Percentiles rank a stretch among this genome's conserved stretches.
Conservation (phyloP, 2,329 filamentous ascomycete species). For the Canariomyces notabilis region DNA sequence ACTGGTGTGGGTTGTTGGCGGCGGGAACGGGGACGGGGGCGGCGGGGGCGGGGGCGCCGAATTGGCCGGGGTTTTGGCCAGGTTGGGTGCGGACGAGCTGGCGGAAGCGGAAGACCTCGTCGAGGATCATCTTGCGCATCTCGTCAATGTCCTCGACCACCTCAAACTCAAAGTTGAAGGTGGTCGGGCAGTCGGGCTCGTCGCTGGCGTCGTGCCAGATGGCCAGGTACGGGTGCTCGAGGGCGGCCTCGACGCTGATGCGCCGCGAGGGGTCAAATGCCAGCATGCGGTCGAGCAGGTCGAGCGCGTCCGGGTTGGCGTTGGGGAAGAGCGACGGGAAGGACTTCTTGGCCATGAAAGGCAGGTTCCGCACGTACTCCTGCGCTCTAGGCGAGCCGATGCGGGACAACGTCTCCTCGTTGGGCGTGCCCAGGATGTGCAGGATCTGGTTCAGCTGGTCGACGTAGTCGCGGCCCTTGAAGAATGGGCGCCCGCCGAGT, state of each 20-base stretch:
- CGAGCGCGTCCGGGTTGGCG: conserved; percentile 92
- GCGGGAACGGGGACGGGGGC: conserved; percentile 50
- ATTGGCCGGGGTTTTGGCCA: conserved; percentile 29
- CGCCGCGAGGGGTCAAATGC: conserved; percentile 92
- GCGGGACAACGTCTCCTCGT: conserved; percentile 86
- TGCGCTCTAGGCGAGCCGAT: conserved; percentile 95
- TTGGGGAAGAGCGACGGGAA: conserved; percentile 87
- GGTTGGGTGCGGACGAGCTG: conserved; percentile 51
- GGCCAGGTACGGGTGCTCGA: conserved; percentile 92
- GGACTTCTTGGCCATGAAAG: conserved; percentile 87
- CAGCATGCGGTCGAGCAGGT: conserved; percentile 94
- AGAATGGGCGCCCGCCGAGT: conserved; percentile 92
- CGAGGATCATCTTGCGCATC: conserved; percentile 95
- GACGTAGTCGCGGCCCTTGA: conserved; percentile 98
- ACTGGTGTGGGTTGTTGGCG: conserved; percentile 40
- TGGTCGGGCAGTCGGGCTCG: conserved; percentile 86
- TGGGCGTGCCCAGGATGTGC: conserved; percentile 94
- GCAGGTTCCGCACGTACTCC: conserved; percentile 96
- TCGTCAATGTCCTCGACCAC: conserved; percentile 91
- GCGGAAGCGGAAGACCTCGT: conserved; percentile 89
- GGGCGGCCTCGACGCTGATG: conserved; percentile 88
- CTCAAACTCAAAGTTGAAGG: conserved; percentile 98
- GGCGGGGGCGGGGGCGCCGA: conserved; percentile 29
- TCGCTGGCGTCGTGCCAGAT: conserved; percentile 99
- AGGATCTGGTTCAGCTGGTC: conserved; percentile 99